A percentile compares a stretch with the other conserved stretches of the same genome.
Evolutionary conservation across 2,329 filamentous ascomycete genomes (phyloP).

Genomic region (Aschersonia sp.): DNA sequence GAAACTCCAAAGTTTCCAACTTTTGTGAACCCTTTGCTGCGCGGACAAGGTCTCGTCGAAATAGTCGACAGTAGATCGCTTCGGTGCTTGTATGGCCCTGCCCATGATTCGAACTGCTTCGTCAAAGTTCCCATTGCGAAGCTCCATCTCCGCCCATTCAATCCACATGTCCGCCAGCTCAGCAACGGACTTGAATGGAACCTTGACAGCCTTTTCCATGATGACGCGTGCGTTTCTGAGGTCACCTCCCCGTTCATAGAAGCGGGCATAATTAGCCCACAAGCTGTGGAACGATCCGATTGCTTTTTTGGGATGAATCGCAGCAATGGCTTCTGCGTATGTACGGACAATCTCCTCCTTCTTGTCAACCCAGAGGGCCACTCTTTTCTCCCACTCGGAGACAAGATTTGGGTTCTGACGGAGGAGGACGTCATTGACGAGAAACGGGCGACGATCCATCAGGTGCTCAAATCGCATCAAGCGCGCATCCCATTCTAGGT

Average conservation of each 20-base stretch:
- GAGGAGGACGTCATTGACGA: constrained; percentile 88
- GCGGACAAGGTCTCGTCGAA: constrained; percentile 90
- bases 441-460: constrained; percentile 91
- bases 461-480: constrained; percentile 98
- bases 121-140: constrained; percentile 91
- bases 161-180: constrained; percentile 98
- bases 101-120: constrained; percentile 91
- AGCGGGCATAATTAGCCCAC: constrained; percentile 93
- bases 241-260: constrained; percentile 84
- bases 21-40: constrained; percentile 95
- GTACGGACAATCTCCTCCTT: constrained; percentile 82
- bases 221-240: constrained; percentile 76
- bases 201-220: constrained; percentile 95
- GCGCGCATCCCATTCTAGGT: constrained; percentile 87
- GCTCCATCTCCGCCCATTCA: constrained; percentile 96
- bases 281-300: constrained; percentile 86
- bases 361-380: constrained; percentile 92
- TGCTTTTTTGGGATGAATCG: constrained; percentile 88
- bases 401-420: constrained; percentile 96
- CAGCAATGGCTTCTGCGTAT: constrained; percentile 85
- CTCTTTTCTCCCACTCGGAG: constrained; percentile 90
- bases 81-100: constrained; percentile 92
- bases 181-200: constrained; percentile 93
- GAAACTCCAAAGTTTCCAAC: constrained; percentile 99
- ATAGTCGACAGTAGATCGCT: constrained; percentile 96